Percentiles rank a stretch among this genome's conserved stretches.
Conservation (phyloP, 129 eudicot genomes). For the Flaveria trinervia region DNA sequence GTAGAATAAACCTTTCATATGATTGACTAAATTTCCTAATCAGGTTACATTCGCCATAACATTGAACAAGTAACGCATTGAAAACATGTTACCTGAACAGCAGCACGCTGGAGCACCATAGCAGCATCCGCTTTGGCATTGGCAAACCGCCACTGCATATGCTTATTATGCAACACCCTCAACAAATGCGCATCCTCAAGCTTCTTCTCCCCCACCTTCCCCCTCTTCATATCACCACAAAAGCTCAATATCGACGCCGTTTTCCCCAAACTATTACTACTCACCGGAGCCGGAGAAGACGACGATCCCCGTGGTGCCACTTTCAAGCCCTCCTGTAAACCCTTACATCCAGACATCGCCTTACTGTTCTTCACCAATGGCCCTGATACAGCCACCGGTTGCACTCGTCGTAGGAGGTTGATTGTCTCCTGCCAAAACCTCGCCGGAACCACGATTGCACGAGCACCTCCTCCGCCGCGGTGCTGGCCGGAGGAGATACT, state of each 20-base stretch:
- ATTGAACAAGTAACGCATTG: not conserved
- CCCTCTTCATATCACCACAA: constrained; percentile 65
- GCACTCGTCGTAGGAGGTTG: constrained; percentile 45
- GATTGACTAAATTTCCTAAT: not conserved
- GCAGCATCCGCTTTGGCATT: constrained; percentile 76
- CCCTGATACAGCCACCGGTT: constrained; percentile 52
- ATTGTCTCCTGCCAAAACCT: constrained; percentile 66
- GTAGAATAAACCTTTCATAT: not conserved
- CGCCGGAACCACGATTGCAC: constrained; percentile 64
- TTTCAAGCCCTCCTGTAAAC: constrained; percentile 32
- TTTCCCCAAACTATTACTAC: constrained; percentile 27
- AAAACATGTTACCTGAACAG: constrained; percentile 52
- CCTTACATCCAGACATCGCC: constrained; percentile 31
- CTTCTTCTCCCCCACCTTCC: constrained; percentile 72
- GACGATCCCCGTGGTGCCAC: constrained; percentile 31
- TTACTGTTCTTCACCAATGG: constrained; percentile 38
- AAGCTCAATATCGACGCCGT: constrained; percentile 56
- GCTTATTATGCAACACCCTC: constrained; percentile 67
- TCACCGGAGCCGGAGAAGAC: constrained; percentile 34
- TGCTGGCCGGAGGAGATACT: constrained; percentile 50
- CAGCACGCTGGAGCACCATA: constrained; percentile 43
- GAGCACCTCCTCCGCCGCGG: constrained; percentile 46
- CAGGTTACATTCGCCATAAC: not conserved
- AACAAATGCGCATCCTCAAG: constrained; percentile 63
- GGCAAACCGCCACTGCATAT: constrained; percentile 83